These are phyloP conservation scores for Carpinus viminea DNA, from an alignment of 306 rosid genomes.

Conservation along the genomic window DNA sequence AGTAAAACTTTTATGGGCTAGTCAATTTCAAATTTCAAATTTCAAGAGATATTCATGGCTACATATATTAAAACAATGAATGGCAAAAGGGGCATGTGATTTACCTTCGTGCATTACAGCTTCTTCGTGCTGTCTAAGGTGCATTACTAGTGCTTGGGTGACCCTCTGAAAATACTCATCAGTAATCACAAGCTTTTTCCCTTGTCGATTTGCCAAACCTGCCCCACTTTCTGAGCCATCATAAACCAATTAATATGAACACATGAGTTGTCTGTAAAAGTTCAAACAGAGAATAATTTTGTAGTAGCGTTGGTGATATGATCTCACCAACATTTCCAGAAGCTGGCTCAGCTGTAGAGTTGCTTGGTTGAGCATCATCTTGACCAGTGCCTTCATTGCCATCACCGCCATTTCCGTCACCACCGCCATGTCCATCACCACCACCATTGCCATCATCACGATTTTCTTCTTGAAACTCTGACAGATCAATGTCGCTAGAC, in stretches of 20 bases:
- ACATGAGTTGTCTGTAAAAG: background rate
- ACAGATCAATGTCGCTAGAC: constrained; percentile 88
- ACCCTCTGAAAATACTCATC: constrained; percentile 86
- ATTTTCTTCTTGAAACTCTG: constrained; percentile 82
- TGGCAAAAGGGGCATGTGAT: constrained; percentile 15
- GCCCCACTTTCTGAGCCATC: constrained; percentile 53
- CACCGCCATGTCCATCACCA: constrained; percentile 43
- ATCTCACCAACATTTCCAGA: constrained; percentile 53
- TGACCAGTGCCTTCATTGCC: constrained; percentile 35
- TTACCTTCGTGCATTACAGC: constrained; percentile 56
- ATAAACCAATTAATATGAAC: constrained; percentile 23
- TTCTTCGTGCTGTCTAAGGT: constrained; percentile 93
- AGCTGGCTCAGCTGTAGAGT: constrained; percentile 50
- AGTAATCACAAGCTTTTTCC: constrained; percentile 65
- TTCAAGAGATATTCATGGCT: constrained; percentile 3
- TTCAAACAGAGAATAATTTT: constrained; percentile 3
- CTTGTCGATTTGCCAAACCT: constrained; percentile 41
- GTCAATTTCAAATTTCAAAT: constrained; percentile 8
- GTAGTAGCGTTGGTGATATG: constrained; percentile 10
- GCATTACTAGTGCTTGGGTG: constrained; percentile 82
- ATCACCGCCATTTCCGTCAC: constrained; percentile 31
- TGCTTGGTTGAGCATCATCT: constrained; percentile 46
- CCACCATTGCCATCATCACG: constrained; percentile 32
- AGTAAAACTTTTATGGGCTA: background rate
- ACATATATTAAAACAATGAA: constrained; percentile 16